Percentiles rank a stretch among this genome's conserved stretches.
Conservation (phyloP, 2,329 filamentous ascomycete genomes). For the Xylariaceae sp. region DNA sequence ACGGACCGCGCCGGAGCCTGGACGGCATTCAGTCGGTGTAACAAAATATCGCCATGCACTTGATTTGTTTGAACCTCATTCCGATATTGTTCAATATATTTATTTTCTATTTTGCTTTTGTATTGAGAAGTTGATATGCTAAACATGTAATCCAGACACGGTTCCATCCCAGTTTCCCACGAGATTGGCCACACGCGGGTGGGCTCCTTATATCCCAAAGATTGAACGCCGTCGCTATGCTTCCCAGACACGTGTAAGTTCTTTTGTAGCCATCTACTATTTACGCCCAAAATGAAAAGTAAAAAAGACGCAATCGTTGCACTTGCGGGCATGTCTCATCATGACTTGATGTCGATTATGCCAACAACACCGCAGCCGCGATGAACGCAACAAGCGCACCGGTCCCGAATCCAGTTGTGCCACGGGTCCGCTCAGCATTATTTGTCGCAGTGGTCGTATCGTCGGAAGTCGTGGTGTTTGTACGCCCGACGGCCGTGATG, state of each 20-base stretch:
- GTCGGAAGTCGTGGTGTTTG: slow-evolving; percentile 12
- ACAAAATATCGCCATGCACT: no score
- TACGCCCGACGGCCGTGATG: slow-evolving; percentile 41
- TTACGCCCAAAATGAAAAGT: neutral
- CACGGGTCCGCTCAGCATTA: slow-evolving; percentile 3
- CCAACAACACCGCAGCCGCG: slow-evolving; percentile 40
- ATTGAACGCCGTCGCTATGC: slow-evolving; percentile 23
- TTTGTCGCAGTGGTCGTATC: neutral
- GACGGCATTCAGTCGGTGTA: no score
- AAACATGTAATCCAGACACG: no score
- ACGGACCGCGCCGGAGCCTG: no score
- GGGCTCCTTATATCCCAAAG: no score
- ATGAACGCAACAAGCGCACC: slow-evolving; percentile 45
- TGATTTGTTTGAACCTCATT: no score
- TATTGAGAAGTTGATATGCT: no score
- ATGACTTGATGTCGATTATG: slow-evolving; percentile 25
- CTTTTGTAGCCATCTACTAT: neutral
- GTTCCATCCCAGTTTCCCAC: no score
- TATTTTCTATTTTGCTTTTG: no score
- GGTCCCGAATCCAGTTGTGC: slow-evolving; percentile 18
- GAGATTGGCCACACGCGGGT: no score
- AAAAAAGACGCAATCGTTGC: neutral
- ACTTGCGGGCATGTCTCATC: no score
- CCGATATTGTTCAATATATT: no score
- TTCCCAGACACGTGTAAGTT: neutral